A percentile compares a stretch with the other conserved stretches of the same genome.
Conservation (phyloP, 1,284 basidiomycete species). For the Cystobasidiaceae sp. region DNA sequence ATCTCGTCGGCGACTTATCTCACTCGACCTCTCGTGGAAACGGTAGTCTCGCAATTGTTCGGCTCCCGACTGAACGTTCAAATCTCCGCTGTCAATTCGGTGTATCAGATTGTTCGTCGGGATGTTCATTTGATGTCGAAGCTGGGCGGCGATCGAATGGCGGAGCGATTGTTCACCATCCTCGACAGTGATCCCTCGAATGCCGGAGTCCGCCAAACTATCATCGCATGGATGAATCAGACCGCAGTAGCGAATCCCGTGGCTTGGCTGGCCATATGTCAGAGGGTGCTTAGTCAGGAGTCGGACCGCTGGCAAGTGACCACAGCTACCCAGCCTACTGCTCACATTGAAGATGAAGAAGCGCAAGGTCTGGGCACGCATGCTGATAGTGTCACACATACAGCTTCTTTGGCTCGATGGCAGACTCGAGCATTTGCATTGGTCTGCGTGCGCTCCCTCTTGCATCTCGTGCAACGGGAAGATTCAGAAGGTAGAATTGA, state of each 20-base stretch:
- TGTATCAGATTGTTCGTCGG: constrained; percentile 95
- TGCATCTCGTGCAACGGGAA: constrained; percentile 62
- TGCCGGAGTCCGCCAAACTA: constrained; percentile 89
- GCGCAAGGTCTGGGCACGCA: constrained; percentile 54
- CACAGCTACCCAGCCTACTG: background rate
- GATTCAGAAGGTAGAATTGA: too few relatives aligned
- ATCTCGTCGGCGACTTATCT: constrained; percentile 80
- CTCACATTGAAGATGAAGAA: constrained; percentile 67
- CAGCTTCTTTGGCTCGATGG: constrained; percentile 58
- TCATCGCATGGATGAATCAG: constrained; percentile 90
- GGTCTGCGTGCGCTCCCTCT: constrained; percentile 85
- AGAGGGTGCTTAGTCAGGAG: constrained; percentile 70
- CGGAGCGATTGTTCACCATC: constrained; percentile 90
- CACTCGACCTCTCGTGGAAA: constrained; percentile 67
- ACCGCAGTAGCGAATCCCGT: constrained; percentile 88
- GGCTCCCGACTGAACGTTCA: constrained; percentile 78
- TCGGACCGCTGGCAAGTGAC: constrained; percentile 50
- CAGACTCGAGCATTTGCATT: constrained; percentile 93
- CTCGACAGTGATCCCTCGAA: constrained; percentile 89
- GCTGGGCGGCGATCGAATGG: constrained; percentile 85
- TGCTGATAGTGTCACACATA: constrained; percentile 10
- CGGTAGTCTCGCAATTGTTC: constrained; percentile 68
- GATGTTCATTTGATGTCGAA: constrained; percentile 88
- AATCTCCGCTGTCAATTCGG: constrained; percentile 85
- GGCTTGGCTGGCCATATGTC: constrained; percentile 97